Evolutionary conservation across 495 filamentous ascomycete genomes (phyloP).

Genomic region (Talaromyces nanjingensis): DNA sequence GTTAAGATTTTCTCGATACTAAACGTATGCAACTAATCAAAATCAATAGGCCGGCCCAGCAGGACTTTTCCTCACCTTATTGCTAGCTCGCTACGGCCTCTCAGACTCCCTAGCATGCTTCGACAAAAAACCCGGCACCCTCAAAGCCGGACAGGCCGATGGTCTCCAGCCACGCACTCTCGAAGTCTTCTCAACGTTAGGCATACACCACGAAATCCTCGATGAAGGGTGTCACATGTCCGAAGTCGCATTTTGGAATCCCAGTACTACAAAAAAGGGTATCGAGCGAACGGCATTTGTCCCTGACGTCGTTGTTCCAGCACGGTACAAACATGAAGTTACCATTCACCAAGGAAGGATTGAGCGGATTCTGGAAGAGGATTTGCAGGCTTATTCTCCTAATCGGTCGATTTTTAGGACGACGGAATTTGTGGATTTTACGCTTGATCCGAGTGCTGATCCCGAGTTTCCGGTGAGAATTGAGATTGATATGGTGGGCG

Average conservation of each 20-base stretch:
- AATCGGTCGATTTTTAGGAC: conserved; percentile 35
- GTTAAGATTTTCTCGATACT: not conserved
- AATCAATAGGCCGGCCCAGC: conserved; percentile 44
- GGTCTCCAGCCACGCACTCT: conserved; percentile 55
- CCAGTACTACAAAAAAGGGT: conserved; percentile 37
- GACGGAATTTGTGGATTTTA: not conserved
- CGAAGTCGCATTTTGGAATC: conserved; percentile 44
- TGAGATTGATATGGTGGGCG: not conserved
- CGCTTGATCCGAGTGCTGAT: not conserved
- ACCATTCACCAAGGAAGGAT: conserved; percentile 58
- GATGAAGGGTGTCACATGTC: conserved; percentile 48
- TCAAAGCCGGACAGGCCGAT: conserved; percentile 56
- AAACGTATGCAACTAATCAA: conserved; percentile 12
- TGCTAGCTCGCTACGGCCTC: conserved; percentile 43
- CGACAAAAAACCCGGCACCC: conserved; percentile 34
- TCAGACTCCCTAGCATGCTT: conserved; percentile 36
- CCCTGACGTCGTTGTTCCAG: conserved; percentile 37
- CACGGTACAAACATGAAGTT: conserved; percentile 45
- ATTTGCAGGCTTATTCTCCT: conserved; percentile 40
- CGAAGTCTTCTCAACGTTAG: conserved; percentile 54
- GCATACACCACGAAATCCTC: conserved; percentile 21
- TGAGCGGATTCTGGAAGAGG: conserved; percentile 53
- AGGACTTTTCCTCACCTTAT: conserved; percentile 39
- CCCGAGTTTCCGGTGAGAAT: not conserved
- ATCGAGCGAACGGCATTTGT: conserved; percentile 46